Conservation (phyloP, 495 filamentous ascomycete species). For the Trichocladium antarcticum region DNA sequence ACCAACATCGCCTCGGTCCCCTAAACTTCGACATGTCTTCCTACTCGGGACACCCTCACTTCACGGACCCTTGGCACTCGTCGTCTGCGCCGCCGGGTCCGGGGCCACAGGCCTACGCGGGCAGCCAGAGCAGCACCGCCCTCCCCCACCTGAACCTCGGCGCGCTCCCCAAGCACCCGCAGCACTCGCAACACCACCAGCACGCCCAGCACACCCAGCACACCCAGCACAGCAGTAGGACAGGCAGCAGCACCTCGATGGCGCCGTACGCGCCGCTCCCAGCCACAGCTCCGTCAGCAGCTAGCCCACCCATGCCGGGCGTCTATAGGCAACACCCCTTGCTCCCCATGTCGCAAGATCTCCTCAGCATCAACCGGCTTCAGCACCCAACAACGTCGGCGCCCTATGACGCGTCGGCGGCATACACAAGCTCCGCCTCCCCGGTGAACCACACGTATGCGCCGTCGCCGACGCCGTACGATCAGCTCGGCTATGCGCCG, state of each 20-base stretch:
- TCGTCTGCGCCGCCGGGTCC: slow-evolving; percentile 23
- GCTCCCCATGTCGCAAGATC: slow-evolving; percentile 65
- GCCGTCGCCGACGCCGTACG: slow-evolving; percentile 57
- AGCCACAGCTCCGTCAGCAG: slow-evolving; percentile 60
- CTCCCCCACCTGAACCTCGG: slow-evolving; percentile 36
- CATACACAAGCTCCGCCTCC: slow-evolving; percentile 44
- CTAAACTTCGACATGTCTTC: slow-evolving; percentile 63
- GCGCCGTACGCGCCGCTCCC: slow-evolving; percentile 59
- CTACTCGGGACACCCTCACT: slow-evolving; percentile 58
- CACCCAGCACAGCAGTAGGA: slow-evolving; percentile 10
- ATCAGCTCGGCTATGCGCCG: slow-evolving; percentile 49
- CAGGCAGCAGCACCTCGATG: slow-evolving; percentile 45
- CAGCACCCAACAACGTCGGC: slow-evolving; percentile 38
- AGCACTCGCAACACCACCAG: slow-evolving; percentile 1
- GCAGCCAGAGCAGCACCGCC: slow-evolving; percentile 23
- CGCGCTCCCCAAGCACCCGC: slow-evolving; percentile 31
- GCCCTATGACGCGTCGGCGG: slow-evolving; percentile 38
- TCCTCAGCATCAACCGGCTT: slow-evolving; percentile 48
- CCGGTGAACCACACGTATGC: slow-evolving; percentile 56
- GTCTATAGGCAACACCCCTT: slow-evolving; percentile 52
- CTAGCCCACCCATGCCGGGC: slow-evolving; percentile 56
- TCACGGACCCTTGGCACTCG: slow-evolving; percentile 84
- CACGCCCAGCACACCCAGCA: slow-evolving; percentile 1
- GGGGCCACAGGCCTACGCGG: slow-evolving; percentile 37
- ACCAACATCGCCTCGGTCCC: slow-evolving; percentile 70